Percentiles rank a stretch among this genome's conserved stretches.
These are phyloP conservation scores for Salvia rosmarinus DNA, from an alignment of 257 asterid species.

Conservation along the genomic window DNA sequence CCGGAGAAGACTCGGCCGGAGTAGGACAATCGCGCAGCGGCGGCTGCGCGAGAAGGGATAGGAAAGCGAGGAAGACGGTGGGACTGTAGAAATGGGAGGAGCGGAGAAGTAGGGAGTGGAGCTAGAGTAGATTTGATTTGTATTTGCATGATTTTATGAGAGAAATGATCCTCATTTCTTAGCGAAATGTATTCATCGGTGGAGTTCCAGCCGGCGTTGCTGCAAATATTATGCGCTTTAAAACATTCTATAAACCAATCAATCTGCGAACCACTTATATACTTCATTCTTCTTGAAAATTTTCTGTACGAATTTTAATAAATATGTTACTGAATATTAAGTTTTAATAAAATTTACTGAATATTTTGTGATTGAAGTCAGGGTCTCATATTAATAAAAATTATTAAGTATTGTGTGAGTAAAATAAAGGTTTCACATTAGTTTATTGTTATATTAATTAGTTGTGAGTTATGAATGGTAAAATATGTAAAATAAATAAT, in stretches of 20 bases:
- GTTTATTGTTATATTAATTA: too few relatives aligned
- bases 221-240: background rate
- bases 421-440: too few relatives aligned
- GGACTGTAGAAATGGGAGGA: constrained; percentile 50
- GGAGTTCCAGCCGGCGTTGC: constrained; percentile 9
- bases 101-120: constrained; percentile 69
- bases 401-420: too few relatives aligned
- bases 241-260: background rate
- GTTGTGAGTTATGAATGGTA: too few relatives aligned
- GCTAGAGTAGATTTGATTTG: constrained; percentile 58
- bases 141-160: constrained; percentile 57
- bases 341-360: too few relatives aligned
- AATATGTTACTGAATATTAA: too few relatives aligned
- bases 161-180: constrained; percentile 49
- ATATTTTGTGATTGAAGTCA: too few relatives aligned
- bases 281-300: too few relatives aligned
- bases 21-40: constrained; percentile 61
- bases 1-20: constrained; percentile 46
- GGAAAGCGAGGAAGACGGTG: constrained; percentile 58
- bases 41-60: constrained; percentile 58
- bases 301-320: too few relatives aligned
- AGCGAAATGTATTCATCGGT: constrained; percentile 40
- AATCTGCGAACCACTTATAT: too few relatives aligned
- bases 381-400: too few relatives aligned
- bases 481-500: too few relatives aligned